phyloP scores from a whole-genome alignment of 129 eudicot species.

The Flaveria brownii region DNA sequence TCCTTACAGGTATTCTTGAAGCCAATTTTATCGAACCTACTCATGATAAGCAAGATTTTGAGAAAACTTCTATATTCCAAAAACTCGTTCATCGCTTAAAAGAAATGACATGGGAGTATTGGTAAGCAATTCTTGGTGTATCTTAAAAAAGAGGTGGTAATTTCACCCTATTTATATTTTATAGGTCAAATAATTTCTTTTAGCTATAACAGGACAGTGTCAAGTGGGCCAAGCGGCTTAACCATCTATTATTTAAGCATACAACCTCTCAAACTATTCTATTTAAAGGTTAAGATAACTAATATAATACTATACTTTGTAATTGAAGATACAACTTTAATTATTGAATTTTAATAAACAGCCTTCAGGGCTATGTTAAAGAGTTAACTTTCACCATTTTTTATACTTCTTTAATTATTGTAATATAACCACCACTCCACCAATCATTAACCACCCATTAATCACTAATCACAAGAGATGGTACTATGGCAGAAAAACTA shows the following conservation, averaged over 20 bases:
- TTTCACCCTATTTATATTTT: background rate
- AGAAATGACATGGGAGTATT: slow-evolving; percentile 88
- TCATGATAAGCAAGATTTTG: slow-evolving; percentile 94
- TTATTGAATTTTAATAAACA: background rate
- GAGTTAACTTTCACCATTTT: background rate
- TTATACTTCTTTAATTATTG: background rate
- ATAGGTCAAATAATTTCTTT: background rate
- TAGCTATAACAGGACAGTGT: background rate
- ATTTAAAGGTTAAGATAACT: background rate
- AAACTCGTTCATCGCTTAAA: slow-evolving; percentile 76
- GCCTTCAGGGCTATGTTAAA: background rate
- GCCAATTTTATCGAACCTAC: slow-evolving; percentile 89
- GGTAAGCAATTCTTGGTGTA: slow-evolving; percentile 49
- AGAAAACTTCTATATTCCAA: slow-evolving; percentile 82
- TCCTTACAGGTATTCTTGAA: slow-evolving; percentile 70
- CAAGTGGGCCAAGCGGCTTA: background rate
- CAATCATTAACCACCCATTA: background rate
- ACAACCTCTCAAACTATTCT: background rate
- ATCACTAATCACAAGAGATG: background rate
- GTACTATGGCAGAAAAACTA: background rate
- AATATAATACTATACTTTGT: background rate
- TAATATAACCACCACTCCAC: background rate
- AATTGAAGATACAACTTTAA: background rate
- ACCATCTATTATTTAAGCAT: background rate
- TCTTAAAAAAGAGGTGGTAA: background rate